These are phyloP conservation scores for Arctium minus DNA, from an alignment of 129 eudicot species.

Conservation along the genomic window DNA sequence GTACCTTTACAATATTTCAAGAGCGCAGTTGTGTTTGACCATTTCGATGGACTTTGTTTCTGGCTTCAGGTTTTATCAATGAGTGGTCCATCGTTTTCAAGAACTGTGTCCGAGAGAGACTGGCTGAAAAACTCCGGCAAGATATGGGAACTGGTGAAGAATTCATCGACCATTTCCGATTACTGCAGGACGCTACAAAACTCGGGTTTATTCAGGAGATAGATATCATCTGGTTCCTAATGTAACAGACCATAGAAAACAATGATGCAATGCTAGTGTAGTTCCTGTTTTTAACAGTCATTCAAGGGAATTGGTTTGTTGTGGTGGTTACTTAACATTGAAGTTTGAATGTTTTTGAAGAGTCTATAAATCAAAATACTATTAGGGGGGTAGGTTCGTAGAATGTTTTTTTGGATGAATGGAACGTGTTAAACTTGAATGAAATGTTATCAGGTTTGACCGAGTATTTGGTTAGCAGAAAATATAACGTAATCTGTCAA, in stretches of 20 bases:
- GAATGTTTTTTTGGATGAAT: too few species aligned
- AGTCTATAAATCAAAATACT: not conserved
- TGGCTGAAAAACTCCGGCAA: conserved; percentile 93
- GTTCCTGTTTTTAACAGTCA: conserved; percentile 5
- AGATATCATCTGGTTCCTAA: conserved; percentile 20
- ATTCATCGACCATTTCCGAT: conserved; percentile 61
- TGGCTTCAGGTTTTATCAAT: conserved; percentile 63
- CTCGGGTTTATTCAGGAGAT: conserved; percentile 81
- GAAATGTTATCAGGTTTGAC: not conserved
- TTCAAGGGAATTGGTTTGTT: not conserved
- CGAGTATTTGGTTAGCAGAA: not conserved
- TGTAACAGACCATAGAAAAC: not conserved
- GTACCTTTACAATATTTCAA: not conserved
- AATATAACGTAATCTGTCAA: not conserved
- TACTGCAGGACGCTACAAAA: conserved; percentile 67
- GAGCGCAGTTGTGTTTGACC: not conserved
- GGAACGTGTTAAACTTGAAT: not conserved
- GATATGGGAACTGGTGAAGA: conserved; percentile 93
- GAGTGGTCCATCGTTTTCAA: conserved; percentile 72
- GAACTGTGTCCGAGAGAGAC: conserved; percentile 90
- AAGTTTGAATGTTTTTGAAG: not conserved
- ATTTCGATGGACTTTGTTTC: not conserved
- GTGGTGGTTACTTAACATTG: not conserved
- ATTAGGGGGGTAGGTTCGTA: too few species aligned
- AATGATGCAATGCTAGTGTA: not conserved